These are phyloP conservation scores for Crataegus laevigata DNA, from an alignment of 306 rosid species.

Conservation along the genomic window DNA sequence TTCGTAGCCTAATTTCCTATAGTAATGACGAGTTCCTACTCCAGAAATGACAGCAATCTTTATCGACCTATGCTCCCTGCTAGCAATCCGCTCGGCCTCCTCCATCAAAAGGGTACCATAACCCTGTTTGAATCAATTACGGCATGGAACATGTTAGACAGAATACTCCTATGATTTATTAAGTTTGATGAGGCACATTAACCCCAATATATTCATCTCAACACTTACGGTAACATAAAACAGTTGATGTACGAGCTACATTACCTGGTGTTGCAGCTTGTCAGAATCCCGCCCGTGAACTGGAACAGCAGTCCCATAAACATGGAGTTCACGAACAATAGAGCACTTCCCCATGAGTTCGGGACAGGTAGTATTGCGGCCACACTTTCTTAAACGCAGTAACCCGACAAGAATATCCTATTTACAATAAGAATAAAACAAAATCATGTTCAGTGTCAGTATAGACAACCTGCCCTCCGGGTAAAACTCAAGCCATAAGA, in stretches of 20 bases:
- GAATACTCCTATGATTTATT: not conserved
- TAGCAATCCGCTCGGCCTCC: conserved; percentile 82
- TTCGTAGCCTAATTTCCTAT: conserved; percentile 82
- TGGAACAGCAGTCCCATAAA: conserved; percentile 97
- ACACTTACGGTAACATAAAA: not conserved
- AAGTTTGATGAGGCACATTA: too few species aligned
- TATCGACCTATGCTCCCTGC: conserved; percentile 69
- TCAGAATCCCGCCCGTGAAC: conserved; percentile 94
- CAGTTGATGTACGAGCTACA: not conserved
- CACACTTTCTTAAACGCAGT: conserved; percentile 78
- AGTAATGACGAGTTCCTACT: conserved; percentile 92
- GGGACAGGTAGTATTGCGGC: conserved; percentile 73
- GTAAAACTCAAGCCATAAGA: not conserved
- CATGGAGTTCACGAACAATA: conserved; percentile 91
- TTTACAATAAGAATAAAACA: conserved; percentile 2
- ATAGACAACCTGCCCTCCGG: not conserved
- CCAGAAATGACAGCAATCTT: conserved; percentile 92
- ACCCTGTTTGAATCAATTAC: conserved; percentile 44
- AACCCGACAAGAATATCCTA: conserved; percentile 96
- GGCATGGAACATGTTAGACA: not conserved
- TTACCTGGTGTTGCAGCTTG: conserved; percentile 97
- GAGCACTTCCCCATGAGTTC: conserved; percentile 86
- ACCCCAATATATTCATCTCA: not conserved
- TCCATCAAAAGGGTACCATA: conserved; percentile 97
- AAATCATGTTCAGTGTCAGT: conserved; percentile 11